A percentile compares a stretch with the other conserved stretches of the same genome.
Evolutionary conservation across 2,329 filamentous ascomycete genomes (phyloP).

Genomic region (Monosporascus sp.): DNA sequence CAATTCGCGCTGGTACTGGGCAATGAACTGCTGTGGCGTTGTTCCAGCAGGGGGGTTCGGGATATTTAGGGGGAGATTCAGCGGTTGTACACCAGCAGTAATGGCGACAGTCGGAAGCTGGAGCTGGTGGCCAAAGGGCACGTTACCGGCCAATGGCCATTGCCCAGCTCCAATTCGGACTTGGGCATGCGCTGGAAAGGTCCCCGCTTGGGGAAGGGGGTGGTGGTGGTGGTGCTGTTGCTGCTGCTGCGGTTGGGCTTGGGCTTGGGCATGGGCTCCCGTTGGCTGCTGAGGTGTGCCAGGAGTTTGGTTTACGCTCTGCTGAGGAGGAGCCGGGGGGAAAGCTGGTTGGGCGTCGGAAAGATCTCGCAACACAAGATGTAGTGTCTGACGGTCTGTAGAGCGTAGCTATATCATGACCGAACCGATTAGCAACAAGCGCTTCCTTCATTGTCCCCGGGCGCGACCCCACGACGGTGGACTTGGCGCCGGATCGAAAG

Average conservation of each 20-base stretch:
- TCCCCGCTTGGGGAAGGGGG: constrained; percentile 1
- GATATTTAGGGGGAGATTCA: background rate
- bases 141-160: background rate
- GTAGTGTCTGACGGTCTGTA: constrained; percentile 22
- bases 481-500: background rate
- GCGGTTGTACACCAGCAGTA: constrained; percentile 2
- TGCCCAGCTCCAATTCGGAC: constrained; percentile 8
- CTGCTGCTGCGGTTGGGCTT: constrained; percentile 9
- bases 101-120: background rate
- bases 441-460: background rate
- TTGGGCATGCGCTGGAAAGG: constrained; percentile 9
- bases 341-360: constrained; percentile 17
- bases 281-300: constrained; percentile 12
- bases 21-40: constrained; percentile 14
- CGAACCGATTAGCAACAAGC: constrained; percentile 7
- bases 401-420: constrained; percentile 21
- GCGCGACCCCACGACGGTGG: background rate
- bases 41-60: constrained; percentile 10
- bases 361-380: constrained; percentile 29
- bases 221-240: constrained; percentile 10
- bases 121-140: background rate
- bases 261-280: constrained; percentile 9
- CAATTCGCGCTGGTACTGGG: constrained; percentile 13
- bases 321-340: constrained; percentile 9
- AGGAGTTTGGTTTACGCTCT: constrained; percentile 3